Evolutionary conservation across 2,329 filamentous ascomycete genomes (phyloP).

Genomic region (Hortaea werneckii): DNA sequence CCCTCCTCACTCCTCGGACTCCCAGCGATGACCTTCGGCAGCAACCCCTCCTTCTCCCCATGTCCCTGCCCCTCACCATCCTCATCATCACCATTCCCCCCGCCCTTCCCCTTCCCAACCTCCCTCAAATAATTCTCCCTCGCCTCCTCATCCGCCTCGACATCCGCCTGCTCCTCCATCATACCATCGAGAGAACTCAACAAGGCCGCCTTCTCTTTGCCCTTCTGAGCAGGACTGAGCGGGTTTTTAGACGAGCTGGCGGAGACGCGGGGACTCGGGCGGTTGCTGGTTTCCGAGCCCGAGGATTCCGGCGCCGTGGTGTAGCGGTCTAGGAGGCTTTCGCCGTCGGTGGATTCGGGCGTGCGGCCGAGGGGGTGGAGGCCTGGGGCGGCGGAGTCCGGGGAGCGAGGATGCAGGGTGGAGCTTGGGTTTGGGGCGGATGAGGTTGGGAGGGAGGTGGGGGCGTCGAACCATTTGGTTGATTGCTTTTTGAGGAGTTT

Average conservation of each 20-base stretch:
- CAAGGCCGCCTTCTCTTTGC: constrained; percentile 6
- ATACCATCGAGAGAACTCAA: constrained; percentile 4
- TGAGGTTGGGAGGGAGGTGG: constrained; percentile 1
- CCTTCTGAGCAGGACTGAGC: constrained; percentile 5
- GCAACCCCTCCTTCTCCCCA: background rate
- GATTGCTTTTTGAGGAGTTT: background rate
- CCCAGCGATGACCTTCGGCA: background rate
- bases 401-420: background rate
- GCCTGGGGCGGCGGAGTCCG: constrained; percentile 1
- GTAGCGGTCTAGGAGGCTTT: constrained; percentile 3
- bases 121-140: background rate
- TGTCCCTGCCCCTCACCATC: background rate
- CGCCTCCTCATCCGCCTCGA: background rate
- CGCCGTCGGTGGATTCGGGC: constrained; percentile 2
- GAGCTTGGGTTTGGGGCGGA: background rate
- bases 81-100: background rate
- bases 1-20: constrained; percentile 1
- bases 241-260: background rate
- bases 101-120: background rate
- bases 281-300: background rate
- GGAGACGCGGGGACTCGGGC: background rate
- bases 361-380: constrained; percentile 1
- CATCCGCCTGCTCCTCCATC: constrained; percentile 5
- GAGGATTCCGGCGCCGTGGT: constrained; percentile 9
- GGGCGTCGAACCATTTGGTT: constrained; percentile 4